A percentile compares a stretch with the other conserved stretches of the same genome.
Evolutionary conservation across 148 eudicot genomes (phyloP).

Genomic region (Hydrangea macrophylla): DNA sequence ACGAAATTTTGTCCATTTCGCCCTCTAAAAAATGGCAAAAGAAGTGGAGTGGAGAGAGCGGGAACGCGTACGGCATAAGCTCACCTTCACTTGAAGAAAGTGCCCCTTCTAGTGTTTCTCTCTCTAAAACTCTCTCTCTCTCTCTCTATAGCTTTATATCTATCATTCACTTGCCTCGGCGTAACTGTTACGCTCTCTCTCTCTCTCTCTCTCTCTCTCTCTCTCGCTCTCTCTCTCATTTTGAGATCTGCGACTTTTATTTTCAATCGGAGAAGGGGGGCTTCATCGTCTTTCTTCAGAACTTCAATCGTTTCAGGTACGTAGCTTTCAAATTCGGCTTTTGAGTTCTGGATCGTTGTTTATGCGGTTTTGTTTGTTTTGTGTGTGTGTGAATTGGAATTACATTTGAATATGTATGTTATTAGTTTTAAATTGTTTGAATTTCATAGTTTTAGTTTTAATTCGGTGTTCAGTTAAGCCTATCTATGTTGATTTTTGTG

Average conservation of each 20-base stretch:
- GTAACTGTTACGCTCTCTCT: background rate
- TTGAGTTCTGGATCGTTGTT: background rate
- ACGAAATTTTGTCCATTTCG: background rate
- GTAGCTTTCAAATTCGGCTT: background rate
- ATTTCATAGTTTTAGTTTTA: background rate
- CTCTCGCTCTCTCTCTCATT: background rate
- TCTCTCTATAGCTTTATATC: background rate
- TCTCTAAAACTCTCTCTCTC: conserved; percentile 9
- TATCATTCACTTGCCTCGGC: background rate
- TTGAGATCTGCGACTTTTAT: conserved; percentile 10
- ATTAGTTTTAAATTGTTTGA: background rate
- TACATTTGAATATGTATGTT: too few relatives aligned
- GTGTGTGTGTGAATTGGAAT: background rate
- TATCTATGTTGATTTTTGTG: background rate
- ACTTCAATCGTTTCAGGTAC: conserved; percentile 11
- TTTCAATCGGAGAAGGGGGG: background rate
- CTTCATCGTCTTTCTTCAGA: background rate
- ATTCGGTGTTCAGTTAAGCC: background rate
- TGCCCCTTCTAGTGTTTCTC: background rate
- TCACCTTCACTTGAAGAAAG: background rate
- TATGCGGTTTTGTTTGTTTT: conserved; percentile 1
- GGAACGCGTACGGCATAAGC: conserved; percentile 14
- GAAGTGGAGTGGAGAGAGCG: background rate
- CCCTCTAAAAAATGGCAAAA: conserved; percentile 4
- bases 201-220: background rate